Base-by-base conservation (phyloP, 306 rosid genomes). In the Cucumis hystrix region DNA sequence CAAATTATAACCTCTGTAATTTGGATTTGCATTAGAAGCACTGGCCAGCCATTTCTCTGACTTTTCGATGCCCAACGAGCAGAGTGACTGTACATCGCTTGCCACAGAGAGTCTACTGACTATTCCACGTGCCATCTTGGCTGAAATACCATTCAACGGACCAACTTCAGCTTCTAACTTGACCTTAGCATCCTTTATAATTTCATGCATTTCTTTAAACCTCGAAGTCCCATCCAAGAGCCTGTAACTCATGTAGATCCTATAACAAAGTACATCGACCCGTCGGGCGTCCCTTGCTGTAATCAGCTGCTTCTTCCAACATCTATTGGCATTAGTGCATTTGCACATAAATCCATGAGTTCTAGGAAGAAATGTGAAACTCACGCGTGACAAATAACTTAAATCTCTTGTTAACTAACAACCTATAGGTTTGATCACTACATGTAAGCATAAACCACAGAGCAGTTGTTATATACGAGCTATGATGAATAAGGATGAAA, bases 251-350 rank as follows among this genome's bases (percentile, higher is more conserved):
- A 96, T 85, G 83, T 88, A 92, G 88, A 92, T 91, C 86, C 99
- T 87, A 79, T 89, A 88, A 81, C 99, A 96, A 15, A 96, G 88
- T 51, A 88, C 82, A 79, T 96, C 99, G 20, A 96, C 90, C 66
- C 99, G 97, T 20, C 99, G 96, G 20, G 99, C 99, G 83, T 96
- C 99, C 88, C 87, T 92, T 6, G 98, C 99, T 77, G 88, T 84
- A 37, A 68, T 87, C 82, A 96, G 82, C 90, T 92, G 99, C 90
- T 96, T 96, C 91, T 91, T 96, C 98, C 99, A 96, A 75, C 83
- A 85, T 77, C 99, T 96, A 89, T 74, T 81, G 87, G 69, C 25
- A 73, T 71, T 64, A 51, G 84, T 82, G 49, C 73, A 63, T 76
- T 67, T 9, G 35, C 73, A 78, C 80, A 78, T 41, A 63, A 83